Base-by-base conservation (phyloP, 306 rosid species). In the Luffa aegyptiaca region DNA sequence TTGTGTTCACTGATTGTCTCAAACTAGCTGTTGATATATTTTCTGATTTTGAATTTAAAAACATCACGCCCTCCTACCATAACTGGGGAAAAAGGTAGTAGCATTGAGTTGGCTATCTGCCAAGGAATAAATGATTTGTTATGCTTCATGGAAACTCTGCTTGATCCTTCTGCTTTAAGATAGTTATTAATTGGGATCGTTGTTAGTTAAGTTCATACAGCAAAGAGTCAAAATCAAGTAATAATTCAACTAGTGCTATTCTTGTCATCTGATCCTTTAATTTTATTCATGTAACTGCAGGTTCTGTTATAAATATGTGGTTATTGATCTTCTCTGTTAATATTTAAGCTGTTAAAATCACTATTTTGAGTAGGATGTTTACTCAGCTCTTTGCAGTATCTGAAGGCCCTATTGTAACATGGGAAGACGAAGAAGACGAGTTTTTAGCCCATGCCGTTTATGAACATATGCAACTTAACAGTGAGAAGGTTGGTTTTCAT, bases 371-470 rank as follows among this genome's bases (percentile, higher is more conserved):
- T 53, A 56, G 42, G 73, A 65, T 33, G 78, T 82, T 86, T 76
- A 61, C 78, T 79, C 81, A 63, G 80, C 82, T 84, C 45, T 68
- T 80, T 87, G 82, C 87, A 86, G 92, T 62, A 77, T 80, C 83
- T 35, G 90, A 85, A 62, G 63, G 75, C 39, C 45, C 63, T 49
- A 36, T 81, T 79, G 91, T 86, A 76, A 83, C 87, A 31, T 93
- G 96, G 93, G 93, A 93, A 85, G 96, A 89, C 68, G 90, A 91
- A 79, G 97, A 91, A 80, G 95, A 93, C 58, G 90, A 90, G 64
- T 92, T 86, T 86, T 85, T 93, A 85, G 90, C 97, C 73, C 78
- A 17, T 80, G 92, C 97, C 12, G 92, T 92, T 83, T 88, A 78
- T 51, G 90, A 93, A 64, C 93, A 92, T 51, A 92, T 92, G 98